Conservation (phyloP, 805 yeast species). For the Hanseniaspora lindneri region DNA sequence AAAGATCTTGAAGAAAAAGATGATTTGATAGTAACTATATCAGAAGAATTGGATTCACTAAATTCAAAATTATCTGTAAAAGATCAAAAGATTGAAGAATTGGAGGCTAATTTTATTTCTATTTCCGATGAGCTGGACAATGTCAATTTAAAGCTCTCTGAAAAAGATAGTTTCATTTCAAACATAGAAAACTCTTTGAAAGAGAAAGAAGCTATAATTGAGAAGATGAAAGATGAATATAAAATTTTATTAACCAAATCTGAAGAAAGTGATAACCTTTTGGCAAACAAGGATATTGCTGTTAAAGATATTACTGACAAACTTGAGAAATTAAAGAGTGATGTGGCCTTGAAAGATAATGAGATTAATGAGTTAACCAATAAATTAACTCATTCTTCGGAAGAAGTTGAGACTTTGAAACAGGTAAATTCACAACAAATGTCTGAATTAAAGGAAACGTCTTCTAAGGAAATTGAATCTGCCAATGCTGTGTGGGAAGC, state of each 20-base stretch:
- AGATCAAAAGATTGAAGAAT: slow-evolving; percentile 9
- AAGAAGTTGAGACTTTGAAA: background rate
- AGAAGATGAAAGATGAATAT: background rate
- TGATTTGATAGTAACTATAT: slow-evolving; percentile 14
- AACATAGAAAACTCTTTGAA: background rate
- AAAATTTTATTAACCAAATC: slow-evolving; percentile 5
- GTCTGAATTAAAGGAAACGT: background rate
- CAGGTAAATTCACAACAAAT: background rate
- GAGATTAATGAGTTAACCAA: slow-evolving; percentile 19
- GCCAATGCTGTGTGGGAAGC: background rate
- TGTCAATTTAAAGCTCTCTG: background rate
- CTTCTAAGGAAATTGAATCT: background rate
- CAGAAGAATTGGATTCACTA: slow-evolving; percentile 13
- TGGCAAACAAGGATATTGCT: background rate
- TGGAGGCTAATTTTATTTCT: background rate
- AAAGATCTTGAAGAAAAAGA: slow-evolving; percentile 14
- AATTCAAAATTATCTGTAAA: slow-evolving; percentile 16
- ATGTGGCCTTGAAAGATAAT: slow-evolving; percentile 6
- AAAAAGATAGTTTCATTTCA: background rate
- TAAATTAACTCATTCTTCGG: background rate
- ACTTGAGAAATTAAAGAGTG: background rate
- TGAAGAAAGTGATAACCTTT: background rate
- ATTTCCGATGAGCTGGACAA: slow-evolving; percentile 7
- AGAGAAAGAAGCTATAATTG: slow-evolving; percentile 8
- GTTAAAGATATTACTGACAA: background rate